Base-by-base conservation (phyloP, 306 rosid species). In the Trifolium subterraneum region DNA sequence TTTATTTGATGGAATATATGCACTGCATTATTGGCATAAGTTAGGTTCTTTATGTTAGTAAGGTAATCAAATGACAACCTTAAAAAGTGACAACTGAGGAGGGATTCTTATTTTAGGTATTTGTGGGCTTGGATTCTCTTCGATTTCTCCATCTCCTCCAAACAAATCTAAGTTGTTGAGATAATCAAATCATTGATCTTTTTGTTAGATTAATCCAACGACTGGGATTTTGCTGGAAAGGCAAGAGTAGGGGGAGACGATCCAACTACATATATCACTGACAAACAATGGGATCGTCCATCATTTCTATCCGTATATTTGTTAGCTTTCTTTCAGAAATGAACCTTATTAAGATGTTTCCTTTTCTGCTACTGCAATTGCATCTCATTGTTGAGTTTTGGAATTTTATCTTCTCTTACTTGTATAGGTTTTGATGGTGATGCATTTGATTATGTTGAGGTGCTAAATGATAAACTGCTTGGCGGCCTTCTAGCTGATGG, bases 401-500 rank as follows among this genome's bases (percentile, higher is more conserved):
- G 27, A 39, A 39, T 71, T 63, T 68, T 60, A 35, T 9, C 31
- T 76, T 83, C 41, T 78, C 66, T 72, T 22, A 54, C 25, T 72
- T 16, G 16, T 52, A 77, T 52, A 77, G 88, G 65, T 77, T 68
- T 70, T 27, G 78, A 77, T 20, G 78, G 74, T 36, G 51, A 51
- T 14, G 8, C 33, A 5, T 75, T 70, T 67, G 68, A 11, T 15
- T 64, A 82, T 14, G 35, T 6, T 16, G 59, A 47, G 27, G 72
- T 80, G 75, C n/a, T 62, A 38, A 69, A 68, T 25, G 92, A 86
- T 74, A 83, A 79, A 68, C 56, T 84, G 68, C 89, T 86, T 41
- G 80, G 86, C 1, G 90, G 92, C 59, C 87, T 90, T 74, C 84
- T 90, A 25, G 55, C 84, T 29, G 73, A 72, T 77, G 89, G 84